A percentile compares a stretch with the other conserved stretches of the same genome.
These are phyloP conservation scores for Aspergillus bridgeri DNA, from an alignment of 495 filamentous ascomycete genomes.

Conservation along the genomic window DNA sequence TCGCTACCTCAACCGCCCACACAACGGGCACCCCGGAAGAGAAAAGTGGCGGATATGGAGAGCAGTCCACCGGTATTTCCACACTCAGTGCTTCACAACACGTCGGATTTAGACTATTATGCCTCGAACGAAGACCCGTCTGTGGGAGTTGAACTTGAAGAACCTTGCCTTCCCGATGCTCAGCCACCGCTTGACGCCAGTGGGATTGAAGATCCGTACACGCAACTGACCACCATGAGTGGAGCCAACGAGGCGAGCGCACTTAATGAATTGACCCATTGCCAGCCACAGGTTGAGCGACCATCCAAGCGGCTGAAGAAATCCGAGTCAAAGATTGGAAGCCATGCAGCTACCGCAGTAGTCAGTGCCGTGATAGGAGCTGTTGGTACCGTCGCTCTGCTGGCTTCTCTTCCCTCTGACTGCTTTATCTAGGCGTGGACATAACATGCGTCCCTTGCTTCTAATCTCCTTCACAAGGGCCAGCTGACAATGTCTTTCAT, in stretches of 20 bases:
- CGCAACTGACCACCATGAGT: conserved; percentile 10
- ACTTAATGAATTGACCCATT: conserved; percentile 12
- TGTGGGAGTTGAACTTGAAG: conserved; percentile 1
- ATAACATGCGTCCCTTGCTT: neutral
- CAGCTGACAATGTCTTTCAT: neutral
- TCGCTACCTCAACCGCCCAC: neutral
- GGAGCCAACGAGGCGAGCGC: neutral
- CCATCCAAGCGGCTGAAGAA: conserved; percentile 35
- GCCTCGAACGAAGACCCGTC: neutral
- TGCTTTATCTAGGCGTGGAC: conserved; percentile 28
- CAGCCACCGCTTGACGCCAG: conserved; percentile 19
- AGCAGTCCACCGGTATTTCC: neutral
- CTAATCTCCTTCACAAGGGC: conserved; percentile 7
- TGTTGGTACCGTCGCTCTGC: conserved; percentile 46
- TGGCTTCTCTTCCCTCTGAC: conserved; percentile 44
- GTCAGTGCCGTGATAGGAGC: conserved; percentile 46
- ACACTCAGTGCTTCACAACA: neutral
- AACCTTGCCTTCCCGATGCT: conserved; percentile 24
- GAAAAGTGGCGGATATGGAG: neutral
- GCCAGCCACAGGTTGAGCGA: conserved; percentile 16
- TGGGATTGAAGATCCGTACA: neutral
- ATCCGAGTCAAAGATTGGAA: conserved; percentile 21
- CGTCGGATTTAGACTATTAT: neutral
- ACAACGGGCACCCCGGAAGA: neutral
- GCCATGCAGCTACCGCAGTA: conserved; percentile 43